Evolutionary conservation across 495 filamentous ascomycete genomes (phyloP).

Genomic region (Cairneyella variabilis): DNA sequence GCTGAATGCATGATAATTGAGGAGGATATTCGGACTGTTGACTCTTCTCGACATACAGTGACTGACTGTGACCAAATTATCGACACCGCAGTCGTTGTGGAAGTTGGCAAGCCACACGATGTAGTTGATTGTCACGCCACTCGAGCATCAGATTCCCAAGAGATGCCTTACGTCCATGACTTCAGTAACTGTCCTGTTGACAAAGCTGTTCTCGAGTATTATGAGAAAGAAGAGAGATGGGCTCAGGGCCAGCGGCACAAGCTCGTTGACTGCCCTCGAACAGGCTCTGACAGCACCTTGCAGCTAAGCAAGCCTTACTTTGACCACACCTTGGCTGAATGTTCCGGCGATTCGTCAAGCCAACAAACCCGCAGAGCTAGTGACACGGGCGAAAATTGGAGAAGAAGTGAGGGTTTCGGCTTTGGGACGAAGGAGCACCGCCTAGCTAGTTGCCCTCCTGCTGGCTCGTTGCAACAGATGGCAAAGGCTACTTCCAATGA

Average conservation of each 20-base stretch:
- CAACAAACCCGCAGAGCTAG: too few relatives aligned
- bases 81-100: too few relatives aligned
- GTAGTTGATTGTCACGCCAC: background rate
- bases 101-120: too few relatives aligned
- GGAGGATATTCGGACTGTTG: too few relatives aligned
- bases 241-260: slow-evolving; percentile 6
- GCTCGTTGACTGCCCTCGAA: background rate
- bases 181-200: slow-evolving; percentile 18
- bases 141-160: background rate
- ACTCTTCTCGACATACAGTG: too few relatives aligned
- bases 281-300: background rate
- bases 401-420: too few relatives aligned
- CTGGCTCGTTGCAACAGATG: too few relatives aligned
- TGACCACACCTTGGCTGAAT: background rate
- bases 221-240: slow-evolving; percentile 9
- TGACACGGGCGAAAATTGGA: too few relatives aligned
- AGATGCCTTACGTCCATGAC: slow-evolving; percentile 22
- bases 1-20: too few relatives aligned
- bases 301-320: background rate
- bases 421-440: background rate
- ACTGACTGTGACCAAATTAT: background rate
- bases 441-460: background rate
- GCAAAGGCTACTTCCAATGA: background rate
- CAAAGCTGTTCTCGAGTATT: slow-evolving; percentile 17
- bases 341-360: background rate